Evolutionary conservation across 345 rosid genomes (phyloP), one percentile per base, ranked within the genome.

Genomic region (Syzygium aqueum): DNA sequence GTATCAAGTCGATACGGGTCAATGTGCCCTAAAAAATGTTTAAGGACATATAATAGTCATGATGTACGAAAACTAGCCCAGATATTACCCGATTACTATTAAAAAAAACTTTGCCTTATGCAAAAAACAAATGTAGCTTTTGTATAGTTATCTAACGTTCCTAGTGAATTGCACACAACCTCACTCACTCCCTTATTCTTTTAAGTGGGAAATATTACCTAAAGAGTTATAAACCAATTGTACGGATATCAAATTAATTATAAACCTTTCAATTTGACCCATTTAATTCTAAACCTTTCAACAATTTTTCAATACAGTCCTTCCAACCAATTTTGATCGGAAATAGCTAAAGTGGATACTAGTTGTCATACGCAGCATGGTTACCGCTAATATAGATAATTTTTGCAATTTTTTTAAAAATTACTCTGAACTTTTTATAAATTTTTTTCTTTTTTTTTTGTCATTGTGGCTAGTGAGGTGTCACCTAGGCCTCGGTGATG

Each of bases 381-480:
- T 4, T 14, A 15, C 2, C 10, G 0, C 2, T 13, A 0, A 65
- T 11, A 15, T 65, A 1, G 1, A 28, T 7, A 16, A 3, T 65
- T 28, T 65, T 30, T 30, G 21, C 19, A 65, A 65, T 65, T 15
- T 30, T 16, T 30, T 17, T 17, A 15, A 8, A 30, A 65, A 15
- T 15, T 65, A 65, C 40, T 65, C 2, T 65, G 11, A 65, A 28
- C 16, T 65, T 65, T 65, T 65, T 15, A 30, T 65, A 65, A 14
- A 3, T 28, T 65, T 30, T 59, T 63, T 56, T 1, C 5, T 61
- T 61, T n/a, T 8, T n/a, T n/a, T 6, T 63, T 63, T n/a, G 7
- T n/a, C 14, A 0, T 65, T 16, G 21, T 65, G 10, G 43, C 8
- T 0, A 0, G 10, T 17, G 43, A 65, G 40, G 21, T 43, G 40